Conservation (phyloP, 176 grass and related monocot species). For the Cymbopogon citratus region DNA sequence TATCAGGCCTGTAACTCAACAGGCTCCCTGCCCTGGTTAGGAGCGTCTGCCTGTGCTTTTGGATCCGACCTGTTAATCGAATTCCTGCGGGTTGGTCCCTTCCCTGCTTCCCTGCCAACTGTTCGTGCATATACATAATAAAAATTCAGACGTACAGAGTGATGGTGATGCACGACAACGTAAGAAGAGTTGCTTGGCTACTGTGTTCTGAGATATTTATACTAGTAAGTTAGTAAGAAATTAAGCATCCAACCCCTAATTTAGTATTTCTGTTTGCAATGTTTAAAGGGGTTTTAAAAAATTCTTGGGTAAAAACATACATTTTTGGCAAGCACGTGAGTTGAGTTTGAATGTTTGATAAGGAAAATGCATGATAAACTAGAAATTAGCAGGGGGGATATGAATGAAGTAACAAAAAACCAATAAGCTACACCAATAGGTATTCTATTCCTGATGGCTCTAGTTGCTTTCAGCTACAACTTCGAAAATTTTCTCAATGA, state of each 20-base stretch:
- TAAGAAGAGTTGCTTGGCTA: background rate
- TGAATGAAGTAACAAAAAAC: background rate
- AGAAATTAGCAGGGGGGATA: background rate
- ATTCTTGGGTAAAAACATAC: background rate
- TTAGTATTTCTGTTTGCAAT: background rate
- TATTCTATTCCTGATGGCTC: background rate
- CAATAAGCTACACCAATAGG: background rate
- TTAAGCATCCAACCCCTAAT: background rate
- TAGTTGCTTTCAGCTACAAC: background rate
- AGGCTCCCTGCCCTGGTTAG: slow-evolving; percentile 29
- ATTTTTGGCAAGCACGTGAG: background rate
- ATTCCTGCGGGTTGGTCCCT: slow-evolving; percentile 15
- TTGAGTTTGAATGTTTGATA: background rate
- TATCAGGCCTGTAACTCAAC: slow-evolving; percentile 25
- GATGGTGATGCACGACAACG: slow-evolving; percentile 23
- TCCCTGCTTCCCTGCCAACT: slow-evolving; percentile 28
- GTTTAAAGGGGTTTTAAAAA: background rate
- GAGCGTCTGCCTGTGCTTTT: slow-evolving; percentile 3
- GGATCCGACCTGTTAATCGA: slow-evolving; percentile 7
- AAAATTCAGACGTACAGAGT: background rate
- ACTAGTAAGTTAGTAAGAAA: background rate
- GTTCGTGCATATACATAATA: slow-evolving; percentile 2
- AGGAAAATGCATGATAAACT: background rate
- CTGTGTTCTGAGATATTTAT: background rate
- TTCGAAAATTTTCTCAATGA: background rate